phyloP scores from a whole-genome alignment of 345 rosid genomes.

The Boechera divaricarpa region DNA sequence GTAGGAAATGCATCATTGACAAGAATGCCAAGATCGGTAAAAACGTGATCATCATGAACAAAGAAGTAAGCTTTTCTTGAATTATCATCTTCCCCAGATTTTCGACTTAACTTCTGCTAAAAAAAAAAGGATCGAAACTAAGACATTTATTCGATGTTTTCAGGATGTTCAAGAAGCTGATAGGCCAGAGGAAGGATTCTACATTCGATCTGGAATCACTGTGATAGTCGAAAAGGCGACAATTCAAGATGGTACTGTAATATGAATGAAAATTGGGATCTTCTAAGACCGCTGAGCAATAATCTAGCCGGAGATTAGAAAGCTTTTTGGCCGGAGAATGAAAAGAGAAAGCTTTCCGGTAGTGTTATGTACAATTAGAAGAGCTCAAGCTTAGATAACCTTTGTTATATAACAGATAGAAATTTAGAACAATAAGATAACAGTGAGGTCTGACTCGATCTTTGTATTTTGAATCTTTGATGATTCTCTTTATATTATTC shows the following conservation, averaged over 20 bases:
- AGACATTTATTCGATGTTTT: background rate
- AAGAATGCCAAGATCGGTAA: constrained; percentile 80
- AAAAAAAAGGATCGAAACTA: background rate
- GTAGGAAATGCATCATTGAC: constrained; percentile 87
- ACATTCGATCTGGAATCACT: constrained; percentile 84
- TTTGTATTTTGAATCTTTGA: constrained; percentile 8
- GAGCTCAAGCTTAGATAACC: constrained; percentile 18
- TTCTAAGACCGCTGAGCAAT: background rate
- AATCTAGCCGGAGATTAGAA: constrained; percentile 8
- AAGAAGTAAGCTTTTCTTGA: constrained; percentile 61
- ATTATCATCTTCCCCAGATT: no score
- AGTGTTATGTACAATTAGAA: constrained; percentile 11
- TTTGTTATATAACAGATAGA: constrained; percentile 10
- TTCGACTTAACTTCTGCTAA: no score
- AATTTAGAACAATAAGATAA: constrained; percentile 17
- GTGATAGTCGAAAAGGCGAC: constrained; percentile 63
- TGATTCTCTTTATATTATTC: background rate
- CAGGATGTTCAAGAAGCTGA: constrained; percentile 85
- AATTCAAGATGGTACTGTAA: constrained; percentile 70
- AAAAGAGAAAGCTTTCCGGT: constrained; percentile 1
- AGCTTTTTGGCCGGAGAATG: background rate
- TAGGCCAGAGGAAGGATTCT: constrained; percentile 78
- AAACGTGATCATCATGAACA: constrained; percentile 73
- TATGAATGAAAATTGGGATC: constrained; percentile 38
- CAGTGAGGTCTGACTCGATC: background rate